Percentiles rank a stretch among this genome's conserved stretches.
Evolutionary conservation across 257 asterid species (phyloP).

Genomic region (Solanum neorickii): DNA sequence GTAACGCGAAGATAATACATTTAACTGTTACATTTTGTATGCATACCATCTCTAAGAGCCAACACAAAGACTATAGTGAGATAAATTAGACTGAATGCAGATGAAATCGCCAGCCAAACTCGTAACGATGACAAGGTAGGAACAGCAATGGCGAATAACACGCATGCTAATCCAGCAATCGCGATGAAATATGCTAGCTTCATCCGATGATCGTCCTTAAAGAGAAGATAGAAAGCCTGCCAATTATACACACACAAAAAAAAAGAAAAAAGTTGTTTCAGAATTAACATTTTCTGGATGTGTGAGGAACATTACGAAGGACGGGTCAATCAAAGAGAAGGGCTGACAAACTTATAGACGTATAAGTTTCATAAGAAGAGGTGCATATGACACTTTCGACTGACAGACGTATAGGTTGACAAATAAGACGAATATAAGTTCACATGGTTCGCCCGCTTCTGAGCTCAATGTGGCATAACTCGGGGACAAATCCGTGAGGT

Average conservation of each 20-base stretch:
- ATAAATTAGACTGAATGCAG: conserved; percentile 59
- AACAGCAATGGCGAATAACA: conserved; percentile 55
- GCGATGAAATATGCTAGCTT: conserved; percentile 70
- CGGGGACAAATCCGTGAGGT: background rate
- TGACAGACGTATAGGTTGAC: background rate
- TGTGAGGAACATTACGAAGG: background rate
- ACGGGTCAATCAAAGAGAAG: background rate
- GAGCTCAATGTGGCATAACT: background rate
- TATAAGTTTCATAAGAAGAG: background rate
- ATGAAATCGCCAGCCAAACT: conserved; percentile 69
- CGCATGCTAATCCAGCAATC: conserved; percentile 69
- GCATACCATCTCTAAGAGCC: conserved; percentile 75
- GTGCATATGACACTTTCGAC: background rate
- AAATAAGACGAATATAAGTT: background rate
- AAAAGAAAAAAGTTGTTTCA: background rate
- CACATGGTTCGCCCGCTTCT: background rate
- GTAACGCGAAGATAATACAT: background rate
- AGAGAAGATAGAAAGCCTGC: conserved; percentile 77
- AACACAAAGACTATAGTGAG: conserved; percentile 44
- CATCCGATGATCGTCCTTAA: conserved; percentile 42
- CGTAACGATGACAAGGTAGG: conserved; percentile 86
- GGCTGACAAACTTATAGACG: background rate
- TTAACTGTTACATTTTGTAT: background rate
- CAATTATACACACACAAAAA: background rate
- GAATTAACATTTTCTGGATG: background rate